Base-by-base conservation (phyloP, 371 early-diverging fungal genomes). In the Mortierella sp. region DNA sequence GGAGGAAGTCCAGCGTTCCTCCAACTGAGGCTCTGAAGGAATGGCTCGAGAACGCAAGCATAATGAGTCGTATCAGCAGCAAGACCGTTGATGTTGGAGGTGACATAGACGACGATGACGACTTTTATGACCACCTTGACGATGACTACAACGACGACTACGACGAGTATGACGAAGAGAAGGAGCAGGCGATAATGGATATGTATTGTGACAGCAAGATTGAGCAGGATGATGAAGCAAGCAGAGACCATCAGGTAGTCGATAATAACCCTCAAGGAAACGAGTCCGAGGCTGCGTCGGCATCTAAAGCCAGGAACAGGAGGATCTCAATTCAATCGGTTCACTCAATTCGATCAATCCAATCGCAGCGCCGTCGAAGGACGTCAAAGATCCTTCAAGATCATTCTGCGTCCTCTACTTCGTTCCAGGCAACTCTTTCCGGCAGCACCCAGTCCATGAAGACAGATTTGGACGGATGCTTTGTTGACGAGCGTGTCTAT, bases 401-500 rank as follows among this genome's bases (percentile, higher is more conserved):
- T 24, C 63, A 47, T 34, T 40, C 51, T 16, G 13, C 31, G 2
- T 64, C 71, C 2, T 17, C 54, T 5, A 46, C 60, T 16, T 61
- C 66, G 17, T 45, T 64, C 24, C 63, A 63, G 16, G 76, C 76
- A 1, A 76, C 76, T 28, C 40, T 60, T 37, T 57, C 76, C 0
- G 65, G 61, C 10, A 68, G 64, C 44, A 51, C 61, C 17, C 69
- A 68, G 22, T 60, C 69, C 2, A 41, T 76, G 12, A 24, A 57
- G 17, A 51, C 77, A 2, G 57, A 65, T 27, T 55, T 76, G 14
- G 56, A 55, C 14, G 53, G 52, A 7, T 52, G 57, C 27, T 19
- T 69, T 28, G 12, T 69, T 29, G 77, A 69, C 24, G 77, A 76
- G 28, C 66, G 70, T 21, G 44, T 65, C 1, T 64, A 47, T 17